Evolutionary conservation across 345 rosid species (phyloP).

Genomic region (Aquilaria yunnanensis): DNA sequence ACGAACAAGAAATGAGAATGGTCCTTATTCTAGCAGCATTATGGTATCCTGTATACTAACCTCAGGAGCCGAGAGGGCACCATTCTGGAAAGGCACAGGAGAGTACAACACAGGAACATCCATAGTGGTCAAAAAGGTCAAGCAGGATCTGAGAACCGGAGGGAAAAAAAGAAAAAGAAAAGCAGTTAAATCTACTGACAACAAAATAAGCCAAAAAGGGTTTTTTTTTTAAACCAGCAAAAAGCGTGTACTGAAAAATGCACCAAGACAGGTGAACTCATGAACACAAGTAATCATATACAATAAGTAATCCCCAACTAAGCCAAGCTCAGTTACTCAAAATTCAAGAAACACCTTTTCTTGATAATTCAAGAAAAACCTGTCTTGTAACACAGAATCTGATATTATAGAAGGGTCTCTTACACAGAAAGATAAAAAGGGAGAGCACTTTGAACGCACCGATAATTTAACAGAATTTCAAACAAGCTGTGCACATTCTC

Average conservation of each 20-base stretch:
- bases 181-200: slow-evolving; percentile 9
- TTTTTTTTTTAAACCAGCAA: not conserved
- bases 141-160: slow-evolving; percentile 44
- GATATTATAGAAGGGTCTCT: too few species aligned
- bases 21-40: not conserved
- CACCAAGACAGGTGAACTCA: too few species aligned
- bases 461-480: slow-evolving; percentile 82
- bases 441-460: slow-evolving; percentile 30
- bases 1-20: not conserved
- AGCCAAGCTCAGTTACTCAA: not conserved
- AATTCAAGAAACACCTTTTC: not conserved
- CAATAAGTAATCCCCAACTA: not conserved
- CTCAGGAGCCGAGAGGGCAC: slow-evolving; percentile 84
- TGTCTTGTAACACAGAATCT: too few species aligned
- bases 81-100: slow-evolving; percentile 71
- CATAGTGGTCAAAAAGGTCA: slow-evolving; percentile 51
- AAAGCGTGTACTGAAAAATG: not conserved
- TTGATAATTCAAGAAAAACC: too few species aligned
- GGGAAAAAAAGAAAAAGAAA: slow-evolving; percentile 19
- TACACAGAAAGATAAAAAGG: not conserved
- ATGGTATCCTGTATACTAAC: slow-evolving; percentile 24
- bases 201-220: slow-evolving; percentile 6
- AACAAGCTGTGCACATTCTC: slow-evolving; percentile 65
- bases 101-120: slow-evolving; percentile 86
- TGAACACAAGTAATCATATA: too few species aligned